A percentile compares a stretch with the other conserved stretches of the same genome.
Conservation (phyloP, 164 flowering plant species). For the Houttuynia cordata region DNA sequence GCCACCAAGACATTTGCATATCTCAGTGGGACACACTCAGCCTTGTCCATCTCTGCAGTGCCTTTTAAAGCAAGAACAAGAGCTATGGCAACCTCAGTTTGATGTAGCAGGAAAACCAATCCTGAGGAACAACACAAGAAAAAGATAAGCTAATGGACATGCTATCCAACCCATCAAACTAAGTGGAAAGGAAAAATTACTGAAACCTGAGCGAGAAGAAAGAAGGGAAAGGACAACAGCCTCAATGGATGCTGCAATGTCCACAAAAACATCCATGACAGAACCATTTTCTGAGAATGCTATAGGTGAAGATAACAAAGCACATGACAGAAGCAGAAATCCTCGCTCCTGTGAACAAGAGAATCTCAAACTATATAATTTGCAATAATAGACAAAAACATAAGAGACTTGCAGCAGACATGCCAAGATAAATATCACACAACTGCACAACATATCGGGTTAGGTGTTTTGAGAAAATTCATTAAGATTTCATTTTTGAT, state of each 20-base stretch:
- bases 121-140: conserved; percentile 35
- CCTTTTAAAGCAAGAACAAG: conserved; percentile 59
- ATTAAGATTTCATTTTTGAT: too few relatives aligned
- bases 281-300: conserved; percentile 50
- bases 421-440: too few relatives aligned
- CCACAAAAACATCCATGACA: conserved; percentile 41
- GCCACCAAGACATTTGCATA: conserved; percentile 62
- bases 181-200: background rate
- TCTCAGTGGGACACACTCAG: conserved; percentile 66
- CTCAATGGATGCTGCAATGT: conserved; percentile 53
- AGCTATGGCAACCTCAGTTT: conserved; percentile 62
- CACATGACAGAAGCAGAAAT: conserved; percentile 85
- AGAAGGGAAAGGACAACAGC: conserved; percentile 68
- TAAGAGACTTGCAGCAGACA: too few relatives aligned
- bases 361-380: too few relatives aligned
- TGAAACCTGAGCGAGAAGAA: conserved; percentile 71
- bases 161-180: background rate
- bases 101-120: conserved; percentile 50
- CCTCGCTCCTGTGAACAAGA: conserved; percentile 76
- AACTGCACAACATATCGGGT: too few relatives aligned
- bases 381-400: too few relatives aligned
- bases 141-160: background rate
- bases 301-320: conserved; percentile 61
- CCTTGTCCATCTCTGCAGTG: conserved; percentile 33
- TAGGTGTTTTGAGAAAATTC: too few relatives aligned